Conservation (phyloP, 1,139 yeast species). For the Lodderomyces orthopsilosis region DNA sequence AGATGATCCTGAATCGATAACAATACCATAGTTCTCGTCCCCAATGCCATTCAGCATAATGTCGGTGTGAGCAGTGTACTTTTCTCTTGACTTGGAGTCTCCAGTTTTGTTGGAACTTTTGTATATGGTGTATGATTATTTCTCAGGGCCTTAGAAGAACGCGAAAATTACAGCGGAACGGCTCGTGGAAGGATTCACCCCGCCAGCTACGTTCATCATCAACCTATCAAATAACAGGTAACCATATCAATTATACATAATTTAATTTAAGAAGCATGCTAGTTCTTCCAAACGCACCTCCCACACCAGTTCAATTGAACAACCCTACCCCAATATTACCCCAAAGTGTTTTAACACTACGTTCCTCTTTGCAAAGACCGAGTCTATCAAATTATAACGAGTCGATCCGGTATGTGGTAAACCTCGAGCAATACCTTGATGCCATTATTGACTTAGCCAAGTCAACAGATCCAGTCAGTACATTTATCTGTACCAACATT, state of each 20-base stretch:
- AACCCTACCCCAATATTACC: conserved; percentile 13
- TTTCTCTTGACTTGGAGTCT: too few species aligned
- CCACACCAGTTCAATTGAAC: conserved; percentile 19
- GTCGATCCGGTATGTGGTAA: conserved; percentile 29
- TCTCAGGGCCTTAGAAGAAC: too few species aligned
- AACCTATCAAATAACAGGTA: too few species aligned
- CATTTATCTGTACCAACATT: conserved; percentile 9
- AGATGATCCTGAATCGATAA: conserved; percentile 78
- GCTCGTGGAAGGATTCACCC: too few species aligned
- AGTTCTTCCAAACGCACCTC: conserved; percentile 33
- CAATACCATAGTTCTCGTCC: conserved; percentile 57
- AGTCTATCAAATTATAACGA: conserved; percentile 26
- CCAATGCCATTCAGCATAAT: background rate
- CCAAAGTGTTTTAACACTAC: conserved; percentile 15
- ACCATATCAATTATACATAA: too few species aligned
- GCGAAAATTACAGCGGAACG: too few species aligned
- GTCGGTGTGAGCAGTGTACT: too few species aligned
- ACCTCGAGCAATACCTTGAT: conserved; percentile 35
- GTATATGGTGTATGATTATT: too few species aligned
- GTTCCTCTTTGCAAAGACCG: conserved; percentile 18
- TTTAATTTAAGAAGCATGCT: too few species aligned
- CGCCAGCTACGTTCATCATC: too few species aligned
- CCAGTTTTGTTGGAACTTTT: too few species aligned
- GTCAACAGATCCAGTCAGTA: background rate
- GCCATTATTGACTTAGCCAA: conserved; percentile 16